Percentiles rank a stretch among this genome's conserved stretches.
phyloP scores from a whole-genome alignment of 208 protist genomes.

The Naegleria lovaniensis region DNA sequence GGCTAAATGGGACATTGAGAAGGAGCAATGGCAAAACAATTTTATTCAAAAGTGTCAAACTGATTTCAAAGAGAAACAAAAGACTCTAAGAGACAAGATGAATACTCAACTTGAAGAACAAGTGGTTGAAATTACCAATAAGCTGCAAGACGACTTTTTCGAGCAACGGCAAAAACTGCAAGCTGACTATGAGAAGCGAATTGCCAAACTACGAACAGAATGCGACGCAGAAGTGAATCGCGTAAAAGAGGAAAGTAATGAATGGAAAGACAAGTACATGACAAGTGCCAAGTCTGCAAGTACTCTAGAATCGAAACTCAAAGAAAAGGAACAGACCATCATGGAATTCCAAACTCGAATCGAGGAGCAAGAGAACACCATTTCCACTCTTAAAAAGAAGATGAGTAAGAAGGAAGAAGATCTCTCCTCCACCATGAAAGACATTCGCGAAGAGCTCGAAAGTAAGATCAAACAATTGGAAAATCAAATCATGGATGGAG shows the following conservation, averaged over 20 bases:
- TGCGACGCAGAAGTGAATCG: neutral
- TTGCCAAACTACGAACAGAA: neutral
- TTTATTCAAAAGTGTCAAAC: neutral
- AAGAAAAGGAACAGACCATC: neutral
- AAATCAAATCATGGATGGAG: neutral
- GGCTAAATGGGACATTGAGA: slow-evolving; percentile 5
- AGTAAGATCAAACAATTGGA: neutral
- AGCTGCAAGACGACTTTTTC: slow-evolving; percentile 4
- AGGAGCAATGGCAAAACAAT: slow-evolving; percentile 21
- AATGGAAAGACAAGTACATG: neutral
- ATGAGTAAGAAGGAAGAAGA: neutral
- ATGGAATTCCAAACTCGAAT: neutral
- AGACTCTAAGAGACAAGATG: neutral
- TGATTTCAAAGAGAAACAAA: slow-evolving; percentile 9
- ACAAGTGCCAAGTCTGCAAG: neutral
- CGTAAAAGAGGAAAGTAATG: neutral
- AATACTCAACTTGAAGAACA: neutral
- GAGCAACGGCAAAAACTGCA: neutral
- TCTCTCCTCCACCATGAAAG: neutral
- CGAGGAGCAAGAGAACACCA: neutral
- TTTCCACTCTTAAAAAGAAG: neutral
- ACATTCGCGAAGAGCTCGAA: neutral
- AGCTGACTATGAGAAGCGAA: neutral
- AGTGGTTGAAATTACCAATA: neutral
- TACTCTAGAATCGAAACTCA: neutral